Conservation (phyloP, 352 stramenopile species). For the Saprolegnia diclina region DNA sequence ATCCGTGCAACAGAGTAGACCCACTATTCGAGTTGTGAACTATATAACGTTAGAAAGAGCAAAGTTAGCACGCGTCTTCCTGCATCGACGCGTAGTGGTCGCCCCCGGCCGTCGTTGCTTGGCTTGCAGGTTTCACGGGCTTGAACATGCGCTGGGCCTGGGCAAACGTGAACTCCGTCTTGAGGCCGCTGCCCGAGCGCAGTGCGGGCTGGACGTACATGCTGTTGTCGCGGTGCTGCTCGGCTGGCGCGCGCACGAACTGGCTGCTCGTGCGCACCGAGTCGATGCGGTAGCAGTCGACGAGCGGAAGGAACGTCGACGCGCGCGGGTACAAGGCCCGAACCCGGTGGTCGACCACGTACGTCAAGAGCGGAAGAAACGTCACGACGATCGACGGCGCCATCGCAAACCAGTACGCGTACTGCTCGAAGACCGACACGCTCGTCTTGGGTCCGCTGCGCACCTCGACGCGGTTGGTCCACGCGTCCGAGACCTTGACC, state of each 20-base stretch:
- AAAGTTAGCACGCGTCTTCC: background rate
- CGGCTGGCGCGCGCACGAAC: background rate
- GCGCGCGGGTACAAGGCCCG: constrained; percentile 57
- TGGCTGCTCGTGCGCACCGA: constrained; percentile 33
- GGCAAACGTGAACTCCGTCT: background rate
- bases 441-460: too few species aligned
- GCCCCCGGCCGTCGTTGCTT: background rate
- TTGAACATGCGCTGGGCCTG: constrained; percentile 1
- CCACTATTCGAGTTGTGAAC: background rate
- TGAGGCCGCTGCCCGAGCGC: background rate
- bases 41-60: background rate
- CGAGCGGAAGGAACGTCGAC: constrained; percentile 59
- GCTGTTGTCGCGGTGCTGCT: constrained; percentile 2
- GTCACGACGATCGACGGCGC: constrained; percentile 50
- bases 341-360: constrained; percentile 65
- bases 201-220: constrained; percentile 8
- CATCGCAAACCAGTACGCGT: constrained; percentile 37
- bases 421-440: constrained; percentile 1
- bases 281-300: constrained; percentile 70
- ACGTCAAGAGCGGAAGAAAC: constrained; percentile 60
- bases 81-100: background rate
- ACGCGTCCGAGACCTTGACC: constrained; percentile 41
- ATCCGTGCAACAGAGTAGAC: background rate
- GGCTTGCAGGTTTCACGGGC: background rate
- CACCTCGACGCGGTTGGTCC: constrained; percentile 1